Conservation (phyloP, 2,329 filamentous ascomycete genomes). For the Neopestalotiopsis clavispora region DNA sequence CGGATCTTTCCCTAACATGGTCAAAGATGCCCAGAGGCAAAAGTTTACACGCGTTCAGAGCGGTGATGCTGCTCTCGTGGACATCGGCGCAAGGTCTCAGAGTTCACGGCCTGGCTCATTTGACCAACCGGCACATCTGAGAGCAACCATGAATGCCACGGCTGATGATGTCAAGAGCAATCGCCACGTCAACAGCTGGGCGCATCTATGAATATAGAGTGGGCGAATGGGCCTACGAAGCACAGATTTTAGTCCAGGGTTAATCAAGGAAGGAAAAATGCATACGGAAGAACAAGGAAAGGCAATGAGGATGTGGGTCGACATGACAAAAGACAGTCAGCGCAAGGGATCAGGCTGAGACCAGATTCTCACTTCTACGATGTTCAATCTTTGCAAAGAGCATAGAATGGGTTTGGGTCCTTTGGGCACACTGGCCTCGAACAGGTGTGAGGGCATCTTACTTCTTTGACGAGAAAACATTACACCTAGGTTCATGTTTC, state of each 20-base stretch:
- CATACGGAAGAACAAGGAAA: background rate
- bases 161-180: slow-evolving; percentile 19
- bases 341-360: background rate
- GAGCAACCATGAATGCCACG: slow-evolving; percentile 22
- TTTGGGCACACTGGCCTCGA: background rate
- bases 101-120: background rate
- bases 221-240: background rate
- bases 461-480: too few relatives aligned
- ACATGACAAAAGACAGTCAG: too few relatives aligned
- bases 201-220: slow-evolving; percentile 15
- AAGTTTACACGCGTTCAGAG: slow-evolving; percentile 11
- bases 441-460: background rate
- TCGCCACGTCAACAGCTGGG: slow-evolving; percentile 22
- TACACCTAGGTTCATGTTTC: too few relatives aligned
- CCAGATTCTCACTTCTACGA: background rate
- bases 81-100: background rate
- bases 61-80: slow-evolving; percentile 4
- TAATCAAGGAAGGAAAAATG: background rate
- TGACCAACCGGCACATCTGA: background rate
- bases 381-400: background rate
- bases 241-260: background rate
- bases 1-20: slow-evolving; percentile 8
- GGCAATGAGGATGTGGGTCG: too few relatives aligned
- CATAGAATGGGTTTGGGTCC: background rate
- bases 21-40: slow-evolving; percentile 7